These are phyloP conservation scores for Pythium scleroteichum DNA, from an alignment of 352 stramenopile species.

Conservation along the genomic window DNA sequence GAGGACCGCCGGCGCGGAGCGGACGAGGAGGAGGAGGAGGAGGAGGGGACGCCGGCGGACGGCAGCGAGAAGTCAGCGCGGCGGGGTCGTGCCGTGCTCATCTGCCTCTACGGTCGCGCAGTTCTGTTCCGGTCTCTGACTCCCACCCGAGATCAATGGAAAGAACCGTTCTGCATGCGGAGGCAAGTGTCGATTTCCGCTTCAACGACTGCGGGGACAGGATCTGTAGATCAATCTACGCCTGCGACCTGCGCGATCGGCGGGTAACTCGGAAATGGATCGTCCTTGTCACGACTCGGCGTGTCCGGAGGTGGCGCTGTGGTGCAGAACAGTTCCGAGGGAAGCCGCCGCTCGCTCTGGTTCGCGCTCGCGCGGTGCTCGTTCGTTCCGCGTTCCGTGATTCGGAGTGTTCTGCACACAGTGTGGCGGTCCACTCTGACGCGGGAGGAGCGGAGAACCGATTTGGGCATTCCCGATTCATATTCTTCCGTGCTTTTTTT, in stretches of 20 bases:
- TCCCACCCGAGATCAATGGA: slow-evolving; percentile 17
- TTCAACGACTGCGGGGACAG: slow-evolving; percentile 4
- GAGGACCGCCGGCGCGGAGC: slow-evolving; percentile 14
- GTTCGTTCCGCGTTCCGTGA: slow-evolving; percentile 24
- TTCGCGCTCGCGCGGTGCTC: slow-evolving; percentile 5
- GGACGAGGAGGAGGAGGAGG: slow-evolving; percentile 5
- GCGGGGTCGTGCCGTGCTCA: slow-evolving; percentile 17
- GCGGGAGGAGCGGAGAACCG: slow-evolving; percentile 5
- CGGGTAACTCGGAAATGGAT: slow-evolving; percentile 9
- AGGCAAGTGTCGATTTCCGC: slow-evolving; percentile 14
- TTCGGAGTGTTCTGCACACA: no score
- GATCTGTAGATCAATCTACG: neutral
- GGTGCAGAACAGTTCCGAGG: slow-evolving; percentile 3
- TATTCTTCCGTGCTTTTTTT: slow-evolving; percentile 29
- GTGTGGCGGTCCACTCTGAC: neutral
- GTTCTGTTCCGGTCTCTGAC: slow-evolving; percentile 1
- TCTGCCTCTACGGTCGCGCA: slow-evolving; percentile 19
- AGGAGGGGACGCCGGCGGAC: slow-evolving; percentile 8
- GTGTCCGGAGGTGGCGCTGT: no score
- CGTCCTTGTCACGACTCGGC: slow-evolving; percentile 5
- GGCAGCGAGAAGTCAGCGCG: slow-evolving; percentile 22
- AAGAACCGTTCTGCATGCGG: slow-evolving; percentile 4
- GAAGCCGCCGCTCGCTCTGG: slow-evolving; percentile 1
- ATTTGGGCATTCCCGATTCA: neutral
- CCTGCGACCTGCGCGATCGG: neutral